Evolutionary conservation across 2,329 filamentous ascomycete genomes (phyloP), one percentile per base, ranked within the genome.

Genomic region (Ascochyta rabiei): DNA sequence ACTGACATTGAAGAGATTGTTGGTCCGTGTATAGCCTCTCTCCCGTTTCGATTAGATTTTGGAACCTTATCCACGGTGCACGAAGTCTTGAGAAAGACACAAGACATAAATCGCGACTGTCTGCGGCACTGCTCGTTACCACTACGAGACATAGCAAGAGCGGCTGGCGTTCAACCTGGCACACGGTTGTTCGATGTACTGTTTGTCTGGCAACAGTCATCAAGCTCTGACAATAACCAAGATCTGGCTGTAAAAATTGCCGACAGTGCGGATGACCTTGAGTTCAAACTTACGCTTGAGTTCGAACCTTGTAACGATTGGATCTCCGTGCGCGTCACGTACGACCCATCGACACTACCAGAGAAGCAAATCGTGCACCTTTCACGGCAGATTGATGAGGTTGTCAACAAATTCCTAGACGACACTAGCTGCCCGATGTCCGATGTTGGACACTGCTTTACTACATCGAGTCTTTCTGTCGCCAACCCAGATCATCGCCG

Each of bases 151-250:
- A 90, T 96, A 60, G 88, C 86, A 65, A 85, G 83, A 61, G 74
- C 82, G 1, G 83, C 82, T 3, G 82, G 81, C 0, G 56, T 88
- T 0, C 75, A 80, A 24, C 79, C 85, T 0, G 78, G 81, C 0
- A 80, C 84, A 34, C 75, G 76, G 1, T 74, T 96, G 0, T 96
- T 93, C 62, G 90, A 96, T 62, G 82, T 87, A 0, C 77, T 96
- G 0, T 88, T 96, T 64, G 87, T 93, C 0, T 97, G 93, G 80
- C 93, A 97, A 64, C 88, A 96, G 67, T 89, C 87, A 0, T 77
- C 89, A 16, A 60, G 73, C 1, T 71, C 73, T 15, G 57, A 61
- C 2, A 60, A 68, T n/a, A 41, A 46, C 12, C 40, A 57, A 16
- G 59, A 68, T 3, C 67, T 76, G 64, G 63, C 65, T 59, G 77